Conservation (phyloP, 441 rosid species). For the Isatis lusitanica region DNA sequence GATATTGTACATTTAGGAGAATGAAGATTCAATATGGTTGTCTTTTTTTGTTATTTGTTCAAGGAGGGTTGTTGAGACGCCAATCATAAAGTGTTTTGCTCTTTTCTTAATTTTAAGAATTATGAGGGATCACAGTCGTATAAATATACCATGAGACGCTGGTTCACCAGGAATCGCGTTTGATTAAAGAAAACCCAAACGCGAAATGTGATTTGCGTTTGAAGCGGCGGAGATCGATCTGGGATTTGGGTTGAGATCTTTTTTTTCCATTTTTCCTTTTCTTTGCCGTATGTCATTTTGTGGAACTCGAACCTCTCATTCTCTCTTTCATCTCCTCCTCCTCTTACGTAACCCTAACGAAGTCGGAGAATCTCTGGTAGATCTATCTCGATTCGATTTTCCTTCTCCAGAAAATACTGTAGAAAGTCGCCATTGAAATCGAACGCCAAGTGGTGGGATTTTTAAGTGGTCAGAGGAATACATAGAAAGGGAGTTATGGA, state of each 20-base stretch:
- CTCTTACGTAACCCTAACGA: conserved; percentile 36
- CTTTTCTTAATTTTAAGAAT: conserved; percentile 8
- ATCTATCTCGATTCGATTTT: conserved; percentile 29
- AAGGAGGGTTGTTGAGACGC: neutral
- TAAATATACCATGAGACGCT: neutral
- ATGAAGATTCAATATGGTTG: conserved; percentile 19
- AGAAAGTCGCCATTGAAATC: conserved; percentile 19
- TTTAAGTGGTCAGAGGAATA: neutral
- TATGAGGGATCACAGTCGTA: neutral
- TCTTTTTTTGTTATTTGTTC: neutral
- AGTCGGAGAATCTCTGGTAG: conserved; percentile 30
- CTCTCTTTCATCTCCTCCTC: conserved; percentile 22
- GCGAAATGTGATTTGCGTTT: conserved; percentile 18
- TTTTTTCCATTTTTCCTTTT: neutral
- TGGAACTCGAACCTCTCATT: conserved; percentile 31
- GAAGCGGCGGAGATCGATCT: conserved; percentile 33
- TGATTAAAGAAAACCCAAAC: neutral
- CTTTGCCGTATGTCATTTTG: conserved; percentile 12
- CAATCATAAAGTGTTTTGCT: neutral
- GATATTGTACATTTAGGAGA: conserved; percentile 24
- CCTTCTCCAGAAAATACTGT: neutral
- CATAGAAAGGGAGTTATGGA: conserved; percentile 53
- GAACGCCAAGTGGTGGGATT: conserved; percentile 5
- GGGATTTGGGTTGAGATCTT: conserved; percentile 21
- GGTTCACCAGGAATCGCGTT: neutral